These are phyloP conservation scores for Ogataea neopini DNA, from an alignment of 805 yeast species.

Conservation along the genomic window DNA sequence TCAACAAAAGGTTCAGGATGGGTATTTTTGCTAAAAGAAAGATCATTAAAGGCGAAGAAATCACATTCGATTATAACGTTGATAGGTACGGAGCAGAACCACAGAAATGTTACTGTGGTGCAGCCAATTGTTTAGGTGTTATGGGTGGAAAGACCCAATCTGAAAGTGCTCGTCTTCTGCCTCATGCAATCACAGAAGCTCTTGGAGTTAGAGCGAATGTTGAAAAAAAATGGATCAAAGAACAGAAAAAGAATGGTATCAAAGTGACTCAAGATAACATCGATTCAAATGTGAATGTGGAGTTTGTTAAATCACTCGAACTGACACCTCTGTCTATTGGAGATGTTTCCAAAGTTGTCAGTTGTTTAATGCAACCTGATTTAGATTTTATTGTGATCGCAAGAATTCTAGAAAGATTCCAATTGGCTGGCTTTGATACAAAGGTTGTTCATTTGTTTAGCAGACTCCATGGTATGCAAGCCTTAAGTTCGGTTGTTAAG, in stretches of 20 bases:
- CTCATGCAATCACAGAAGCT: constrained; percentile 83
- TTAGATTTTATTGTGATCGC: constrained; percentile 65
- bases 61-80: constrained; percentile 90
- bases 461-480: constrained; percentile 83
- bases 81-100: constrained; percentile 95
- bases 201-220: constrained; percentile 69
- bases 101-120: constrained; percentile 94
- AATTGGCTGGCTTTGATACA: constrained; percentile 37
- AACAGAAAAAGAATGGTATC: constrained; percentile 50
- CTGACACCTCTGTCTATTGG: constrained; percentile 50
- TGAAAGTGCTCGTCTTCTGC: constrained; percentile 80
- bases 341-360: constrained; percentile 78
- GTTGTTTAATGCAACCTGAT: constrained; percentile 70
- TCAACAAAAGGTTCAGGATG: constrained; percentile 85
- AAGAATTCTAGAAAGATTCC: constrained; percentile 66
- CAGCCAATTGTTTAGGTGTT: constrained; percentile 85
- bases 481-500: constrained; percentile 62
- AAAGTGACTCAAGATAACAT: constrained; percentile 51
- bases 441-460: constrained; percentile 59
- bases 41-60: constrained; percentile 79
- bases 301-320: constrained; percentile 61
- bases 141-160: constrained; percentile 98
- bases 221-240: constrained; percentile 72
- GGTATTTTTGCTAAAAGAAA: constrained; percentile 87
- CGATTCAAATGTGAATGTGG: constrained; percentile 60